phyloP scores from a whole-genome alignment of 331 rosid genomes.

The Saraca asoca region DNA sequence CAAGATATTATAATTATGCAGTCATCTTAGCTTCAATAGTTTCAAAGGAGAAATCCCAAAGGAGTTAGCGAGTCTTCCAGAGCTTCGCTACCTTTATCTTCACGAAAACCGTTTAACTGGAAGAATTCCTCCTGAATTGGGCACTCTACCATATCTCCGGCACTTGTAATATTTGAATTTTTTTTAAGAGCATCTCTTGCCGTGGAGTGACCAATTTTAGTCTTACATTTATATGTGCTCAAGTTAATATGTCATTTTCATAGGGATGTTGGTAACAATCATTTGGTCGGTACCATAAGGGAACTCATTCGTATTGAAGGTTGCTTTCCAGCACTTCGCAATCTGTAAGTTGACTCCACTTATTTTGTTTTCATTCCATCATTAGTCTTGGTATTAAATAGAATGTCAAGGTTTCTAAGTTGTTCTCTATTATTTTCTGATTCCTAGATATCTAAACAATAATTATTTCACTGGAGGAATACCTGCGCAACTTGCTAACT shows the following conservation, averaged over 20 bases:
- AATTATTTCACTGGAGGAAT: slow-evolving; percentile 95
- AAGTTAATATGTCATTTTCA: slow-evolving; percentile 26
- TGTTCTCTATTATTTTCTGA: slow-evolving; percentile 22
- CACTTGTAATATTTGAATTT: slow-evolving; percentile 63
- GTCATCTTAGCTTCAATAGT: slow-evolving; percentile 90
- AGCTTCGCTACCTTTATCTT: slow-evolving; percentile 90
- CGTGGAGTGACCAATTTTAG: slow-evolving; percentile 4
- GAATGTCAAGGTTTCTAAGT: slow-evolving; percentile 8
- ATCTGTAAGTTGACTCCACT: slow-evolving; percentile 62
- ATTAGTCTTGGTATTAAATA: slow-evolving; percentile 6
- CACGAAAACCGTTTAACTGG: slow-evolving; percentile 88
- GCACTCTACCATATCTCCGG: slow-evolving; percentile 84
- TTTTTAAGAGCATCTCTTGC: not conserved
- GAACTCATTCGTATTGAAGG: slow-evolving; percentile 97
- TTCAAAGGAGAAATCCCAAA: slow-evolving; percentile 96
- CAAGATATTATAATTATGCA: slow-evolving; percentile 33
- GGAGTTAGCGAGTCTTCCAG: slow-evolving; percentile 91
- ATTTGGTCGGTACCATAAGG: slow-evolving; percentile 94
- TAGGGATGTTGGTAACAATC: slow-evolving; percentile 98
- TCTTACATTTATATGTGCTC: slow-evolving; percentile 18
- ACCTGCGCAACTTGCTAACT: slow-evolving; percentile 90
- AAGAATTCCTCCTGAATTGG: slow-evolving; percentile 86
- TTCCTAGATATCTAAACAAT: slow-evolving; percentile 79
- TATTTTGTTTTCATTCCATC: slow-evolving; percentile 6
- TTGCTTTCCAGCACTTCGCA: slow-evolving; percentile 89